These are phyloP conservation scores for Elsinoe necatrix DNA, from an alignment of 2,329 filamentous ascomycete genomes.

Conservation along the genomic window DNA sequence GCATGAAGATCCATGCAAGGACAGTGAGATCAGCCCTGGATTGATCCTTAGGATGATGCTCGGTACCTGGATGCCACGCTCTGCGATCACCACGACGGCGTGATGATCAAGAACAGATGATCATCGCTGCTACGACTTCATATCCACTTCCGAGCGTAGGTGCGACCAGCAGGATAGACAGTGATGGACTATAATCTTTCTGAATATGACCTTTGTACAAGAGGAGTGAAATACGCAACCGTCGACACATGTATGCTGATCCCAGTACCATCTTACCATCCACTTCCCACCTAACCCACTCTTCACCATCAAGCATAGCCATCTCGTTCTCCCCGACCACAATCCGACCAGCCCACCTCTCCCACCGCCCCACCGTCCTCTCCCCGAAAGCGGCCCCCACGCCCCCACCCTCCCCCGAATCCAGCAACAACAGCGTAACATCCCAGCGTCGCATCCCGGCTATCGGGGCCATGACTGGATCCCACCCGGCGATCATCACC, in stretches of 20 bases:
- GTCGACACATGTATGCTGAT: too few species aligned
- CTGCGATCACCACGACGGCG: neutral
- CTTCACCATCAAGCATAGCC: too few species aligned
- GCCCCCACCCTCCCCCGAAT: neutral
- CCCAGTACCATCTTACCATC: too few species aligned
- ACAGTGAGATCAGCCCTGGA: neutral
- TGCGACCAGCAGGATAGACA: neutral
- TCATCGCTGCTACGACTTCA: neutral
- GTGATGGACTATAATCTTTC: neutral
- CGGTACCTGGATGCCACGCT: neutral
- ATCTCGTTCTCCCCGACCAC: too few species aligned
- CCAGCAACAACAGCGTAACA: neutral
- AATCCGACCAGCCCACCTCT: neutral
- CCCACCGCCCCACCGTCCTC: neutral
- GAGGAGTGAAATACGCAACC: too few species aligned
- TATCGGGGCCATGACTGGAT: too few species aligned
- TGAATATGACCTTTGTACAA: too few species aligned
- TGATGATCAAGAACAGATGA: neutral
- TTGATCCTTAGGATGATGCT: neutral
- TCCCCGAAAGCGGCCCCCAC: neutral
- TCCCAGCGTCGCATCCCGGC: constrained; percentile 1
- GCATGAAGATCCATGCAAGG: constrained; percentile 1
- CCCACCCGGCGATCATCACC: neutral
- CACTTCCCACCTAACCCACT: too few species aligned
- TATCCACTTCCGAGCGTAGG: neutral